A percentile compares a stretch with the other conserved stretches of the same genome.
phyloP scores from a whole-genome alignment of 495 filamentous ascomycete species.

The Physcia stellaris region DNA sequence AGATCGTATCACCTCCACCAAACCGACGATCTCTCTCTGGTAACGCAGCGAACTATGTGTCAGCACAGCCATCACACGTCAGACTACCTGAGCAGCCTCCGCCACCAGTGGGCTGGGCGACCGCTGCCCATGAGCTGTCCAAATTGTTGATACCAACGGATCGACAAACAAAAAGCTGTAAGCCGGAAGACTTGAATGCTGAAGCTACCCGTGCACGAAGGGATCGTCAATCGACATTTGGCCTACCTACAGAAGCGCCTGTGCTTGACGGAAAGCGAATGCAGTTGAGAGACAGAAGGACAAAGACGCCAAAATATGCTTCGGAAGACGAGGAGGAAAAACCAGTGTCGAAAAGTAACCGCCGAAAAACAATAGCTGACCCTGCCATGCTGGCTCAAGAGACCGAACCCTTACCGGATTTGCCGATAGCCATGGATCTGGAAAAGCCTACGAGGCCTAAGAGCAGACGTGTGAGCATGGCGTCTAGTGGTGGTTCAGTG shows the following conservation, averaged over 20 bases:
- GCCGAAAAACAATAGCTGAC: conserved; percentile 55
- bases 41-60: conserved; percentile 11
- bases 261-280: conserved; percentile 41
- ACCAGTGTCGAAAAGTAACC: conserved; percentile 31
- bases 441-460: conserved; percentile 13
- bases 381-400: conserved; percentile 10
- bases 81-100: conserved; percentile 45
- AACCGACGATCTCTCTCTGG: conserved; percentile 32
- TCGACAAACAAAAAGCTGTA: conserved; percentile 58
- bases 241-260: conserved; percentile 21
- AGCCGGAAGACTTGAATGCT: conserved; percentile 58
- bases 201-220: conserved; percentile 45
- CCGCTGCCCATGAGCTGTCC: conserved; percentile 64
- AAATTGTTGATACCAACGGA: conserved; percentile 66
- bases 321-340: conserved; percentile 42
- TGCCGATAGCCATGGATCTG: conserved; percentile 12
- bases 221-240: conserved; percentile 44
- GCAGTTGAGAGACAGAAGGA: conserved; percentile 61
- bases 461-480: conserved; percentile 26
- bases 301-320: conserved; percentile 30
- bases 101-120: conserved; percentile 72
- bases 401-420: background rate
- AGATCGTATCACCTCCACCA: conserved; percentile 44
- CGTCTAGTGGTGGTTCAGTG: conserved; percentile 22
- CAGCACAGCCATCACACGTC: conserved; percentile 22